These are phyloP conservation scores for Flaveria robusta DNA, from an alignment of 129 eudicot genomes.

Conservation along the genomic window DNA sequence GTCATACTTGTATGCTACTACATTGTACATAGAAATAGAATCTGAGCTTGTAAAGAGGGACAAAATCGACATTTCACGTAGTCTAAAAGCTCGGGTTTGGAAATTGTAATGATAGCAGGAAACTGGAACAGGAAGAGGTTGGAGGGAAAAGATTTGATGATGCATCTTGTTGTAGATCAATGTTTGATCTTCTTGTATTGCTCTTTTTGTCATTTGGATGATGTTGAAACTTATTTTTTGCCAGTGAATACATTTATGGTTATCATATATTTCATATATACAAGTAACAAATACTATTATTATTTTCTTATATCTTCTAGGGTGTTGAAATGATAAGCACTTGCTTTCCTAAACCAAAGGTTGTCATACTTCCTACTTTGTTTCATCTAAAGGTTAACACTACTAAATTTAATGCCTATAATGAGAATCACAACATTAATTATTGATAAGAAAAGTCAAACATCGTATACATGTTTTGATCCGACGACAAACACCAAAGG, in stretches of 20 bases:
- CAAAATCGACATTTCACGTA: slow-evolving; percentile 24
- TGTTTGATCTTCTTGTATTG: slow-evolving; percentile 34
- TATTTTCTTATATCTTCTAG: too few species aligned
- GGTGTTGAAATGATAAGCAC: too few species aligned
- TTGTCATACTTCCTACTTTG: too few species aligned
- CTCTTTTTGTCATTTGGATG: slow-evolving; percentile 21
- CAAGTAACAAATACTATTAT: neutral
- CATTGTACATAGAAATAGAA: slow-evolving; percentile 55
- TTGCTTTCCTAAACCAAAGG: too few species aligned
- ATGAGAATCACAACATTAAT: too few species aligned
- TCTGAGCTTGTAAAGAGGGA: slow-evolving; percentile 48
- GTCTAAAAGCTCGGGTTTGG: slow-evolving; percentile 31
- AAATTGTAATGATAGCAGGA: slow-evolving; percentile 24
- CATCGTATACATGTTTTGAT: too few species aligned
- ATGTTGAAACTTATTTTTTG: slow-evolving; percentile 33
- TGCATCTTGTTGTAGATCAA: slow-evolving; percentile 33
- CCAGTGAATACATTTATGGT: slow-evolving; percentile 30
- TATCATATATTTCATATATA: neutral
- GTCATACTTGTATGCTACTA: slow-evolving; percentile 39
- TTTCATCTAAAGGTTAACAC: too few species aligned
- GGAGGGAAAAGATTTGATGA: slow-evolving; percentile 20
- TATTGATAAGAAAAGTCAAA: too few species aligned
- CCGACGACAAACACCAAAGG: too few species aligned
- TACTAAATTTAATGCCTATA: too few species aligned
- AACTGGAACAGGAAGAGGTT: slow-evolving; percentile 13